A percentile compares a stretch with the other conserved stretches of the same genome.
Evolutionary conservation across 768 basidiomycete genomes (phyloP).

Genomic region (Serendipita indica): DNA sequence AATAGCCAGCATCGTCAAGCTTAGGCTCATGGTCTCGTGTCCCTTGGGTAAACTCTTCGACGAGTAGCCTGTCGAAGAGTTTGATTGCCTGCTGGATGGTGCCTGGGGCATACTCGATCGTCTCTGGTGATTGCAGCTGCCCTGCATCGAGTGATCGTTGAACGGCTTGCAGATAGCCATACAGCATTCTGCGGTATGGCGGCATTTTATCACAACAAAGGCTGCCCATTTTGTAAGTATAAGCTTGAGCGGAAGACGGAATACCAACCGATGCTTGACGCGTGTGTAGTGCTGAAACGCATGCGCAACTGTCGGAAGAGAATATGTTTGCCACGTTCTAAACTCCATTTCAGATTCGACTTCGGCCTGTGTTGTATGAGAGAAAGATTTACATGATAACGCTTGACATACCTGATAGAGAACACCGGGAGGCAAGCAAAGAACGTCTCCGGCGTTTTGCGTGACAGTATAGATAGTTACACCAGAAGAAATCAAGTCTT

Average conservation of each 20-base stretch:
- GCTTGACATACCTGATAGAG: background rate
- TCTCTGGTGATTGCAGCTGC: background rate
- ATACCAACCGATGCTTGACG: background rate
- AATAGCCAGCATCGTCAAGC: background rate
- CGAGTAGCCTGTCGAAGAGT: constrained; percentile 1
- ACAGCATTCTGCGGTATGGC: background rate
- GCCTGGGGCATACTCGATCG: background rate
- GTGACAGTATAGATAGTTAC: background rate
- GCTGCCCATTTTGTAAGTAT: background rate
- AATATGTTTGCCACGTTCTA: background rate
- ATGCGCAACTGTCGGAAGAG: background rate
- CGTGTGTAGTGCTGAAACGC: background rate
- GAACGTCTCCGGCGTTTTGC: background rate
- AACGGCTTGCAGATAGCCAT: background rate
- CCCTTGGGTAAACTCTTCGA: background rate
- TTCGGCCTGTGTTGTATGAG: background rate
- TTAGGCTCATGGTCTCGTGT: background rate
- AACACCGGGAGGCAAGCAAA: background rate
- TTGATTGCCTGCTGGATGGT: background rate
- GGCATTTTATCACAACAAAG: background rate
- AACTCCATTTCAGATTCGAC: background rate
- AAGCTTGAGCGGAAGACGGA: background rate
- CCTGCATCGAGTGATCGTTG: background rate
- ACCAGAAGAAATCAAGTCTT: no score
- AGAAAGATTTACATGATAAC: background rate